A percentile compares a stretch with the other conserved stretches of the same genome.
Conservation (phyloP, 73 alveolate genomes). For the Paramecium sonneborni region DNA sequence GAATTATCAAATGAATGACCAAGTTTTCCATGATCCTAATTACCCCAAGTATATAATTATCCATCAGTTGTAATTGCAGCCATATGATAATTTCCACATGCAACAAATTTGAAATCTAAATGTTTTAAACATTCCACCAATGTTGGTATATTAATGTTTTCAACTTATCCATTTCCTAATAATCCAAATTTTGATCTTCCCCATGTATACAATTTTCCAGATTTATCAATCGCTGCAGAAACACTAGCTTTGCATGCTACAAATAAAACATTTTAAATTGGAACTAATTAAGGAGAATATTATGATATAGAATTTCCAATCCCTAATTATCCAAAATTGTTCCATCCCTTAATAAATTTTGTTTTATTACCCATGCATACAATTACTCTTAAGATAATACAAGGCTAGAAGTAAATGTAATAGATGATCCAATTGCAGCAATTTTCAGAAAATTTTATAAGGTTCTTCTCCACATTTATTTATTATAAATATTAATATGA, state of each 20-base stretch:
- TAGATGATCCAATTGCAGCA: not conserved
- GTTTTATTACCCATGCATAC: conserved; percentile 50
- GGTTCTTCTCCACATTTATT: conserved; percentile 40
- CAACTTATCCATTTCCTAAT: conserved; percentile 38
- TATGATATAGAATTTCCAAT: conserved; percentile 2
- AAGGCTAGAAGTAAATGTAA: not conserved
- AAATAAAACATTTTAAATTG: not conserved
- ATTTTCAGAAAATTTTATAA: not conserved
- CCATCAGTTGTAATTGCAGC: conserved; percentile 66
- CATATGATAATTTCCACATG: conserved; percentile 68
- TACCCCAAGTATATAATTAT: conserved; percentile 66
- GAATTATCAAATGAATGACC: conserved; percentile 53
- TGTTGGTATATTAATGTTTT: conserved; percentile 27
- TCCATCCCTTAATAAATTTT: conserved; percentile 31
- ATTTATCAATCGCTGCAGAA: conserved; percentile 52
- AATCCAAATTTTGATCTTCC: conserved; percentile 57
- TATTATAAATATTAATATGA: not conserved
- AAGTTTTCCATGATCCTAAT: conserved; percentile 58
- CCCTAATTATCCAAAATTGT: conserved; percentile 56
- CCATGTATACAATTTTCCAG: conserved; percentile 49
- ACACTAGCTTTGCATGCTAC: conserved; percentile 17
- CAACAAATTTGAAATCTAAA: conserved; percentile 23
- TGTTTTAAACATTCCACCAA: conserved; percentile 41
- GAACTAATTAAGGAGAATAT: conserved; percentile 14
- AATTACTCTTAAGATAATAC: conserved; percentile 20